Base-by-base conservation (phyloP, 148 eudicot genomes). In the Salicornia ramosissima region DNA sequence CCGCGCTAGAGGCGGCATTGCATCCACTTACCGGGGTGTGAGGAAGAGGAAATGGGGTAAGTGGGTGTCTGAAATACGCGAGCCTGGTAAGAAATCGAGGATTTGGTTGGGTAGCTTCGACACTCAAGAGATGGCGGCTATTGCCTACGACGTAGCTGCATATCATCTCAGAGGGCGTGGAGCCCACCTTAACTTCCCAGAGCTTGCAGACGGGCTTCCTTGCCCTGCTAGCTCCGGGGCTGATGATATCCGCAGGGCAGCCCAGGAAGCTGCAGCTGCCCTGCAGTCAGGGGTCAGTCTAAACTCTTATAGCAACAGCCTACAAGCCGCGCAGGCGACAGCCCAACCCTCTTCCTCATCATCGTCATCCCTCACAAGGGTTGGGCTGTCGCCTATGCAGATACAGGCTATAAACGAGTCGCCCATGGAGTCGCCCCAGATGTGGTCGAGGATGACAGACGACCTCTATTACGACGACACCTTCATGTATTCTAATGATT, bases 351-450 rank as follows among this genome's bases (percentile, higher is more conserved):
- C 73, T 6, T 59, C 22, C 5, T 18, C 65, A 10, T 33, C 71
- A 28, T 40, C 56, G 31, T 3, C 56, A 24, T 3, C 29, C 29
- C n/a, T 49, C 1, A 6, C 68, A 10, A 88, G 80, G 25, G 80
- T 85, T 5, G 86, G 84, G 61, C 72, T 90, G n/a, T 83, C 89
- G 14, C 86, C 86, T 6, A 77, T 79, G 71, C 83, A 90, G 24
- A 90, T 90, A 39, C 93, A 88, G 69, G 96, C 93, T 1, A 84
- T 90, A 11, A 81, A 90, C 16, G 91, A 90, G 10, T 73, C 84
- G 0, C 89, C 88, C 4, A 59, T 90, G 53, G 93, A 86, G 13
- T 90, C 92, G 1, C 90, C 90, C 0, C 73, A 80, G 55, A 73
- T 83, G 85, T 82, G 88, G 96, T 75, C 71, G 28, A 82, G 63